A percentile compares a stretch with the other conserved stretches of the same genome.
These are phyloP conservation scores for Cladobotryum mycophilum DNA, from an alignment of 2,329 filamentous ascomycete species.

Conservation along the genomic window DNA sequence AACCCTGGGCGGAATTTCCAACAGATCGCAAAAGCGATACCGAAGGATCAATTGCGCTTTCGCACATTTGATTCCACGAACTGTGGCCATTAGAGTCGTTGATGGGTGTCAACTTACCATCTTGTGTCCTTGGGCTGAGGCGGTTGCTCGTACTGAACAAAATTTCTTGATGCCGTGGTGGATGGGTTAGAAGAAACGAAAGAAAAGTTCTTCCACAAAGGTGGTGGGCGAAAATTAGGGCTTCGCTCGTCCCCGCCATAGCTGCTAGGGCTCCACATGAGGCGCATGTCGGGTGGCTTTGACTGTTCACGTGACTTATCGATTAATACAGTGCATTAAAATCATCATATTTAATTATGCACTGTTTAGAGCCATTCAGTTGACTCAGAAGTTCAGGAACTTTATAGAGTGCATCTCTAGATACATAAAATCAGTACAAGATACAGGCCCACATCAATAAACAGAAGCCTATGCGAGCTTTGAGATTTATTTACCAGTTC, in stretches of 20 bases:
- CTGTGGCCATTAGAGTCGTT: constrained; percentile 35
- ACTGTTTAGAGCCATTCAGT: no score
- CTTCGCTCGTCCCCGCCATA: constrained; percentile 15
- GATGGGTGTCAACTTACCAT: constrained; percentile 35
- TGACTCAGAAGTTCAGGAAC: no score
- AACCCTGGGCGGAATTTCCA: constrained; percentile 30
- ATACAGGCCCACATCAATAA: no score
- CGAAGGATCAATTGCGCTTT: constrained; percentile 28
- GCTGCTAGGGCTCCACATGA: not conserved
- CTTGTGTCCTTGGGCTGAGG: constrained; percentile 31
- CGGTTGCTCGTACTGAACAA: constrained; percentile 32
- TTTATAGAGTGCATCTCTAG: no score
- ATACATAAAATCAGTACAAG: no score
- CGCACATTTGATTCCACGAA: constrained; percentile 30
- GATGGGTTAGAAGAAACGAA: constrained; percentile 21
- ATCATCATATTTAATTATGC: not conserved
- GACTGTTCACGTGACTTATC: constrained; percentile 11
- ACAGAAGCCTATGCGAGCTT: no score
- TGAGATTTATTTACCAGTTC: no score
- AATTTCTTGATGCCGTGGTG: constrained; percentile 26
- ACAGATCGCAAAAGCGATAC: constrained; percentile 26
- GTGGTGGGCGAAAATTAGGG: constrained; percentile 34
- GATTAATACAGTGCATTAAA: not conserved
- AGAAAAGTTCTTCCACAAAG: constrained; percentile 20
- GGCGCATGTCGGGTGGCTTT: not conserved